These are phyloP conservation scores for Curvularia verruculosa DNA, from an alignment of 2,329 filamentous ascomycete genomes.

Conservation along the genomic window DNA sequence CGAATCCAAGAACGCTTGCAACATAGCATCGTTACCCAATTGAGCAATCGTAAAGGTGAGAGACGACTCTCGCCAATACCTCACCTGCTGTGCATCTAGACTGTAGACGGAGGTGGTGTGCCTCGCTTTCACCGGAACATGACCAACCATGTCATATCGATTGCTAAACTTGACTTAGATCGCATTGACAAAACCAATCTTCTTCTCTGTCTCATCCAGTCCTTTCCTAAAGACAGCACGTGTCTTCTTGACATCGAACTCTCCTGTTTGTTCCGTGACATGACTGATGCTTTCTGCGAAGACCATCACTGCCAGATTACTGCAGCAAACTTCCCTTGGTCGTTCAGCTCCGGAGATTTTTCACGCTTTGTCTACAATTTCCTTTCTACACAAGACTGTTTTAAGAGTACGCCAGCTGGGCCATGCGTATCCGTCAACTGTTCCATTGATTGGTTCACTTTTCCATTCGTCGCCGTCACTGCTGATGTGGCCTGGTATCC, in stretches of 20 bases:
- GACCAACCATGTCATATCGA: background rate
- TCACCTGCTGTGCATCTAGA: background rate
- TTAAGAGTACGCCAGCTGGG: conserved; percentile 22
- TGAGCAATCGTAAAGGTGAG: conserved; percentile 8
- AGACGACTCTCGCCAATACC: background rate
- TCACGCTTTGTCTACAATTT: conserved; percentile 39
- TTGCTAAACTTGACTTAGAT: conserved; percentile 9
- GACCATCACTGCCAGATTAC: conserved; percentile 4
- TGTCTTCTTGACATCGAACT: conserved; percentile 32
- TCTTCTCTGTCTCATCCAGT: conserved; percentile 20
- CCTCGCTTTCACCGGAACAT: background rate
- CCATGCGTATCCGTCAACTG: conserved; percentile 27
- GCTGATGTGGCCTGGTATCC: conserved; percentile 31
- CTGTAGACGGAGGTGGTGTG: background rate
- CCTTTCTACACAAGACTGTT: conserved; percentile 43
- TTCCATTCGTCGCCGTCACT: conserved; percentile 17
- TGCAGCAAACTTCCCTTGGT: conserved; percentile 27
- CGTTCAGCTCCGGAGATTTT: conserved; percentile 31
- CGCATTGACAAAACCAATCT: conserved; percentile 12
- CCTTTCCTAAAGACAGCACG: conserved; percentile 5
- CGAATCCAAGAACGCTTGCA: conserved; percentile 27
- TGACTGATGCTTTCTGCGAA: conserved; percentile 35
- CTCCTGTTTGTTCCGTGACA: conserved; percentile 29
- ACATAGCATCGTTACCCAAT: conserved; percentile 12
- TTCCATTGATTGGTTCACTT: conserved; percentile 7